Conservation (phyloP, 352 stramenopile species). For the Pythium sukuiense region DNA sequence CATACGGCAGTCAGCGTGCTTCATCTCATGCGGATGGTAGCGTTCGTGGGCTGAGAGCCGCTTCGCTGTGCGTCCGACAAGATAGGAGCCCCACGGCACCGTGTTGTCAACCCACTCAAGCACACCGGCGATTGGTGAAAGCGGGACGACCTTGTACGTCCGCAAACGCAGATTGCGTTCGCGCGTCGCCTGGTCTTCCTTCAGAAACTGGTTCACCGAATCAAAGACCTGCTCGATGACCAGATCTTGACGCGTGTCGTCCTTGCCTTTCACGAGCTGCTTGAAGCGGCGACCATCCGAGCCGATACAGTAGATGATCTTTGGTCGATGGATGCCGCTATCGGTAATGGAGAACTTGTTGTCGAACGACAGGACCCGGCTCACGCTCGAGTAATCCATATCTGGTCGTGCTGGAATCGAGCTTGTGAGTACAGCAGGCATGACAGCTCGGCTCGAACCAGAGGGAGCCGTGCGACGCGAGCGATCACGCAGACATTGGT, state of each 20-base stretch:
- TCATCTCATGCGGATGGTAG: slow-evolving; percentile 96
- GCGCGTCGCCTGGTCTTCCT: slow-evolving; percentile 56
- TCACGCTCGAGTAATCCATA: slow-evolving; percentile 81
- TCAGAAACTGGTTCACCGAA: slow-evolving; percentile 88
- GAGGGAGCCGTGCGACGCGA: slow-evolving; percentile 31
- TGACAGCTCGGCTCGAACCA: slow-evolving; percentile 38
- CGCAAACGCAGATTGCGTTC: slow-evolving; percentile 86
- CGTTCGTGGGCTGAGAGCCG: slow-evolving; percentile 86
- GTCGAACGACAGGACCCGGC: slow-evolving; percentile 90
- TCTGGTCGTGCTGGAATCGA: slow-evolving; percentile 62
- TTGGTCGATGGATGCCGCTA: slow-evolving; percentile 94
- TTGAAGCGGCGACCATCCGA: slow-evolving; percentile 92
- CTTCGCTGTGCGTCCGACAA: slow-evolving; percentile 63
- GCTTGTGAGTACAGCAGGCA: slow-evolving; percentile 81
- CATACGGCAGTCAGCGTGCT: slow-evolving; percentile 73
- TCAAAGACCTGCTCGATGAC: slow-evolving; percentile 91
- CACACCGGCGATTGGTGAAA: slow-evolving; percentile 92
- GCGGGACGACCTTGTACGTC: slow-evolving; percentile 96
- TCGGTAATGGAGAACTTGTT: slow-evolving; percentile 92
- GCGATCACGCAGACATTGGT: slow-evolving; percentile 69
- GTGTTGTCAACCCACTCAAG: slow-evolving; percentile 99
- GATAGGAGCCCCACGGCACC: slow-evolving; percentile 92
- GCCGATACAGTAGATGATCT: slow-evolving; percentile 97
- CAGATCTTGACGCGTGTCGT: slow-evolving; percentile 86
- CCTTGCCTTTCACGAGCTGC: slow-evolving; percentile 95